Percentiles rank a stretch among this genome's conserved stretches.
Conservation (phyloP, 2,329 filamentous ascomycete species). For the Pyrenophora tritici-repentis region DNA sequence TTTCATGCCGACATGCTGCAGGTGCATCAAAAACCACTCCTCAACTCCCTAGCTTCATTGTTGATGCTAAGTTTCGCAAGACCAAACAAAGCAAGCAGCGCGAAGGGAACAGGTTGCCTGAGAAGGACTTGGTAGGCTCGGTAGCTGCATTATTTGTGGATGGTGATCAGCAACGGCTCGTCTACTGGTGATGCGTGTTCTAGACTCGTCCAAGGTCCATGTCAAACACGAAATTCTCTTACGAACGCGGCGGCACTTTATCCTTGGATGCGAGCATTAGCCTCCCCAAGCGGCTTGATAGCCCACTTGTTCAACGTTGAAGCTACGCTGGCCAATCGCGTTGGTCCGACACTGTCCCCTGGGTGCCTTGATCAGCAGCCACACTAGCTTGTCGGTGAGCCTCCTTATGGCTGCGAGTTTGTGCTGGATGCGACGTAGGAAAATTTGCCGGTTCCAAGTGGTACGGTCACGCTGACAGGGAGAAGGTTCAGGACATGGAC, state of each 20-base stretch:
- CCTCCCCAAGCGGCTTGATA: slow-evolving; percentile 18
- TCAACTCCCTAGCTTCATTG: slow-evolving; percentile 6
- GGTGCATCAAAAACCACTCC: background rate
- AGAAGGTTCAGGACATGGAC: slow-evolving; percentile 4
- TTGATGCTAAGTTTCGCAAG: slow-evolving; percentile 13
- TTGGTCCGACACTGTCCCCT: slow-evolving; percentile 14
- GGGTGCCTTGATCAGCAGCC: slow-evolving; percentile 15
- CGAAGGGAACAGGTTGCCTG: slow-evolving; percentile 22
- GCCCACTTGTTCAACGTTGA: slow-evolving; percentile 24
- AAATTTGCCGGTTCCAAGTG: slow-evolving; percentile 9
- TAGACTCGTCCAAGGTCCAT: slow-evolving; percentile 38
- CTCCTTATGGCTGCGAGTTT: slow-evolving; percentile 8
- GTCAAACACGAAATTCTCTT: slow-evolving; percentile 35
- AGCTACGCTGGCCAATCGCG: slow-evolving; percentile 20
- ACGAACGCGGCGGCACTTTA: slow-evolving; percentile 32
- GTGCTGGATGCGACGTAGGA: slow-evolving; percentile 5
- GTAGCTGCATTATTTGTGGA: slow-evolving; percentile 25
- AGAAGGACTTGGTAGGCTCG: slow-evolving; percentile 15
- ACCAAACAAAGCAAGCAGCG: slow-evolving; percentile 19
- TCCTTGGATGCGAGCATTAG: slow-evolving; percentile 29
- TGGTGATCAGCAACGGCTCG: slow-evolving; percentile 20
- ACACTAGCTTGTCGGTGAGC: slow-evolving; percentile 21
- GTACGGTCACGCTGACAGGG: background rate
- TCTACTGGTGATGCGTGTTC: slow-evolving; percentile 33
- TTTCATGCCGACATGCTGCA: background rate